Conservation (phyloP, 768 basidiomycete species). For the Panellus pusillus region DNA sequence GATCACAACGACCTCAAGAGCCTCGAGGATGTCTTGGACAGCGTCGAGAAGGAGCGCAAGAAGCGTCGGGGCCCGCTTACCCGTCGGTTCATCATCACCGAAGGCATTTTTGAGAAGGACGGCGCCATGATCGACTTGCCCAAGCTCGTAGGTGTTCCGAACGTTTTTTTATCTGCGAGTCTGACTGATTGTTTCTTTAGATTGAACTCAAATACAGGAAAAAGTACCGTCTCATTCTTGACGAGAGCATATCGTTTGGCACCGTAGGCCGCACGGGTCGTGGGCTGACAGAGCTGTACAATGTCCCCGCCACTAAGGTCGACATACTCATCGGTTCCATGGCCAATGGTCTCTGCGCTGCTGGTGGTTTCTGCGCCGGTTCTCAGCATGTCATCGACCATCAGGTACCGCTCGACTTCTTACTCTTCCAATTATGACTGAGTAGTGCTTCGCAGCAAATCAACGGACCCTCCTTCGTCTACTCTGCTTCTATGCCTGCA, state of each 20-base stretch:
- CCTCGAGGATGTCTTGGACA: conserved; percentile 83
- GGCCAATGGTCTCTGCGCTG: conserved; percentile 77
- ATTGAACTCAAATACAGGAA: conserved; percentile 93
- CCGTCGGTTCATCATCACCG: conserved; percentile 92
- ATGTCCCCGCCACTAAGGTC: conserved; percentile 85
- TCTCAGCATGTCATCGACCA: conserved; percentile 80
- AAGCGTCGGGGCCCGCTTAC: conserved; percentile 82
- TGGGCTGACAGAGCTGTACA: conserved; percentile 92
- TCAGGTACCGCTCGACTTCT: conserved; percentile 51
- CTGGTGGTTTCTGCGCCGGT: conserved; percentile 96
- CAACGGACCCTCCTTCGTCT: conserved; percentile 94
- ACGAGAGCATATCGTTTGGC: conserved; percentile 94
- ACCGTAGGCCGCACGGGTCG: conserved; percentile 91
- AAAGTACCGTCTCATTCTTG: conserved; percentile 93
- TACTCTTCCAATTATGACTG: not conserved
- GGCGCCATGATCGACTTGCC: conserved; percentile 92
- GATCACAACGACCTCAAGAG: conserved; percentile 94
- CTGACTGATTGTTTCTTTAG: conserved; percentile 38
- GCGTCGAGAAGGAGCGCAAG: conserved; percentile 84
- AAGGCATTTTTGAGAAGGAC: conserved; percentile 95
- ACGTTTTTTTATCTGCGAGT: not conserved
- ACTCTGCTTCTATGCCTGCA: conserved; percentile 92
- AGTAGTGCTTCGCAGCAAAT: conserved; percentile 60
- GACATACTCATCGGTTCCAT: conserved; percentile 95
- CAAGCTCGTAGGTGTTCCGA: conserved; percentile 66